Evolutionary conservation across 2,329 filamentous ascomycete species (phyloP), one percentile per base, ranked within the genome.

Genomic region (Epichloe gansuensis): DNA sequence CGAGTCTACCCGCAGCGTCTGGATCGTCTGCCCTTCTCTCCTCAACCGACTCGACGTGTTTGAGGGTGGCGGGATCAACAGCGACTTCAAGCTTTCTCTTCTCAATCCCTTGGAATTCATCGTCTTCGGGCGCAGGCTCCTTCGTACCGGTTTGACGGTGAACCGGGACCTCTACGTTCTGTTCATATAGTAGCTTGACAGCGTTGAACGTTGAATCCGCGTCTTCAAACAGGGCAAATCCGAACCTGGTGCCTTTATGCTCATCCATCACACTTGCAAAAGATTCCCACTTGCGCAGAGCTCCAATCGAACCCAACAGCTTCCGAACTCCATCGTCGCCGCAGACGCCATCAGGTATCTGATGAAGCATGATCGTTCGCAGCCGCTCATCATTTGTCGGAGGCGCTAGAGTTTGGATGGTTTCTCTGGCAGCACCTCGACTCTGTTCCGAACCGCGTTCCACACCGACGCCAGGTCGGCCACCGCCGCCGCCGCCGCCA

Each of bases 181-280:
- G 75, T 61, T 93, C 85, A 65, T 83, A 82, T 61, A 96, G 80
- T 53, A 95, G 80, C 67, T 94, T 89, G 52, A 91, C 82, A 44
- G 91, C 93, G 45, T 85, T 85, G 66, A 85, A 83, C 59, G 98
- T 75, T 58, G 90, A 91, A 67, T 95, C 88, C 25, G 85, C 82
- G 67, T 97, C 91, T 57, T 95, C 91, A 68, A 87, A 98, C 69
- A 96, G 87, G 55, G 91, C 93, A 70, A 98, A 97, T 13, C 91
- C 93, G 73, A 97, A 97, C 57, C 84, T 85, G 69, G 85, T 84
- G 52, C 83, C 83, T 70, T 91, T 93, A 58, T 86, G 82, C 58
- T 89, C 83, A n/a, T 73, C 65, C 15, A 73, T 63, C 37, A 75
- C 70, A 15, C 74, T 76, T 48, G 80, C 81, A 37, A 83, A 85